Conservation (phyloP, 176 grass and related monocot species). For the Metroxylon sagu region DNA sequence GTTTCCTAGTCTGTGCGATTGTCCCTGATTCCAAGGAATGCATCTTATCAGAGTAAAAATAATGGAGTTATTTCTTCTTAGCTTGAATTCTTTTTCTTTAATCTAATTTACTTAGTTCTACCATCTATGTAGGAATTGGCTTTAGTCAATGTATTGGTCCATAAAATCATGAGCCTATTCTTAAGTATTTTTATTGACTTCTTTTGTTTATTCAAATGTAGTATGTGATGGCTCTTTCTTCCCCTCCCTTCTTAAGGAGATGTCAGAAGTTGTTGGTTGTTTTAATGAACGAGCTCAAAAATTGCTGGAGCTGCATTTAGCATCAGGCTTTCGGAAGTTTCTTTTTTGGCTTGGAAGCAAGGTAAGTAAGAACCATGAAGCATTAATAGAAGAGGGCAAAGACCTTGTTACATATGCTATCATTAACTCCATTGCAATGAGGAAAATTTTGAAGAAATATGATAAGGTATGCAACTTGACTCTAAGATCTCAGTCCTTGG, state of each 20-base stretch:
- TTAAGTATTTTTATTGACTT: too few species aligned
- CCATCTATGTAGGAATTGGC: too few species aligned
- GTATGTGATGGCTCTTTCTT: conserved; percentile 91
- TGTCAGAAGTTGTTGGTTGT: conserved; percentile 68
- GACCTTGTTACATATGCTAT: conserved; percentile 81
- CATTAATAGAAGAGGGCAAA: conserved; percentile 57
- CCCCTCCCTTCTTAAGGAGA: conserved; percentile 62
- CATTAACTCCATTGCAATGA: conserved; percentile 86
- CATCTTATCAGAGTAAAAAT: too few species aligned
- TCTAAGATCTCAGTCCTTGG: not conserved
- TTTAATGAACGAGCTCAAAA: conserved; percentile 79
- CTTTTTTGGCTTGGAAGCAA: conserved; percentile 46
- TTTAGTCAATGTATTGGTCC: too few species aligned
- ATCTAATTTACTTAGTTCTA: too few species aligned
- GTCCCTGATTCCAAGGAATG: too few species aligned
- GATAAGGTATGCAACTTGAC: conserved; percentile 44
- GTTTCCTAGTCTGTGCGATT: too few species aligned
- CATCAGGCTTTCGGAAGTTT: conserved; percentile 68
- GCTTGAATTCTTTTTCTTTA: too few species aligned
- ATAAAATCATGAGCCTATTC: too few species aligned
- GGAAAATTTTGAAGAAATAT: conserved; percentile 93
- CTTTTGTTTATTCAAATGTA: conserved; percentile 28
- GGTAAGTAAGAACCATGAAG: conserved; percentile 27
- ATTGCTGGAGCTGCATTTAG: conserved; percentile 57
- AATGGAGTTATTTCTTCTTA: too few species aligned